Base-by-base conservation (phyloP, 176 grass and related monocot species). In the Aegilops longissima region DNA sequence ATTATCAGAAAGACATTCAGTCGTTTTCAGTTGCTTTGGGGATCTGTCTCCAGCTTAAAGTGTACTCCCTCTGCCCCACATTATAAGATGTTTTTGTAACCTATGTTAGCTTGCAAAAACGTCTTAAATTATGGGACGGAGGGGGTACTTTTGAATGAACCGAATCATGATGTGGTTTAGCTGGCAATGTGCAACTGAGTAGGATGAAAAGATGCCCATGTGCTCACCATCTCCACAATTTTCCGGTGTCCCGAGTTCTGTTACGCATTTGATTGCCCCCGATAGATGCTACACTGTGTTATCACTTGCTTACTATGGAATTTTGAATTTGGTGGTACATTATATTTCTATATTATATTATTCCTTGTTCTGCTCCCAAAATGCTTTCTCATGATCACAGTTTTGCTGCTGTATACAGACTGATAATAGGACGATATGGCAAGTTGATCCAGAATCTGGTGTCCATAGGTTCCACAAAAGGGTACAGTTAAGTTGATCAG, bases 351-450 rank as follows among this genome's bases (percentile, higher is more conserved):
- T 24, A 56, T 5, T 73, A 33, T 66, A 17, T 12, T 67, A 64
- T 39, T 89, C 5, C 25, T 33, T 59, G 10, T 66, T 64, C 5
- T 31, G 2, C 14, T 1, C 11, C 13, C 5, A 10, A 27, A 70
- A 65, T 71, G 13, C 3, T 44, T 73, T 84, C 66, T 76, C 9
- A 76, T 76, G 33, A 76, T 51, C 8, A 75, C 8, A 30, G 10
- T 80, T 84, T 76, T 76, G 2, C 68, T 87, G 17, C 9, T 80
- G 1, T 70, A 13, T 76, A 9, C 89, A 91, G 85, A 84, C 75
- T 91, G 85, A 91, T 30, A 39, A 51, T 35, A 16, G 0, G 13
- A 29, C 20, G 66, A 8, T 29, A 17, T 62, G 16, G 0, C 17
- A 59, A 59, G 1, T 67, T 35, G 49, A 74, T 40, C 11, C 21